Base-by-base conservation (phyloP, 495 filamentous ascomycete species). In the Ramalina intermedia region DNA sequence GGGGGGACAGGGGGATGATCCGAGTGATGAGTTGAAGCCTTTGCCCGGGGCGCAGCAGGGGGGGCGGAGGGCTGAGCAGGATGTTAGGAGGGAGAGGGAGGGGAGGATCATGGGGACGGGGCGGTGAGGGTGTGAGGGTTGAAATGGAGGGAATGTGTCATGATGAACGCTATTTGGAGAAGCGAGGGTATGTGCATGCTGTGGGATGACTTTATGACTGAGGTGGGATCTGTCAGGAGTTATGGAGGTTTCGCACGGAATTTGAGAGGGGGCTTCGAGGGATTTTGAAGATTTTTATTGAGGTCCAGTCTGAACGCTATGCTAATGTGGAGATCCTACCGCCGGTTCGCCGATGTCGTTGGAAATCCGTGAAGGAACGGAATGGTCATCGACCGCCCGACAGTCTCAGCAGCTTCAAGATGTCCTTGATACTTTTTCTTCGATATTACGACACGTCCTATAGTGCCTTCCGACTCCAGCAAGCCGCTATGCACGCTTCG, bases 21-120 rank as follows among this genome's bases (percentile, higher is more conserved):
- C 76, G 6, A 78, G 67, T 51, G 74, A 78, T 61, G 75, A 79
- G 51, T 50, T 78, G 55, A 77, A 73, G 48, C 74, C 75, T 8
- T 58, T 77, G 38, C 72, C 73, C n/a, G n/a, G n/a, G n/a, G n/a
- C 18, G 18, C 18, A 20, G 18, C 18, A 20, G 18, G 18, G 18
- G 16, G 58, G 55, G 48, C 51, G 53, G 4, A 57, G 62, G 18
- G 66, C 70, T 18, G 74, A 77, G 55, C 68, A 72, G 49, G 62
- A 71, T 55, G 67, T 71, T 56, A 66, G 74, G 26, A 37, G 38
- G 52, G 48, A 41, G 49, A 50, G 49, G 37, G 54, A 56, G 24
- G 41, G 46, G 37, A 55, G 60, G 24, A 47, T 56, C 41, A 20
- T 51, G 37, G 52, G 52, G 17, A 14, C 43, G 27, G 52, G 48